Evolutionary conservation across 768 basidiomycete genomes (phyloP).

Genomic region (Trametes coccinea): DNA sequence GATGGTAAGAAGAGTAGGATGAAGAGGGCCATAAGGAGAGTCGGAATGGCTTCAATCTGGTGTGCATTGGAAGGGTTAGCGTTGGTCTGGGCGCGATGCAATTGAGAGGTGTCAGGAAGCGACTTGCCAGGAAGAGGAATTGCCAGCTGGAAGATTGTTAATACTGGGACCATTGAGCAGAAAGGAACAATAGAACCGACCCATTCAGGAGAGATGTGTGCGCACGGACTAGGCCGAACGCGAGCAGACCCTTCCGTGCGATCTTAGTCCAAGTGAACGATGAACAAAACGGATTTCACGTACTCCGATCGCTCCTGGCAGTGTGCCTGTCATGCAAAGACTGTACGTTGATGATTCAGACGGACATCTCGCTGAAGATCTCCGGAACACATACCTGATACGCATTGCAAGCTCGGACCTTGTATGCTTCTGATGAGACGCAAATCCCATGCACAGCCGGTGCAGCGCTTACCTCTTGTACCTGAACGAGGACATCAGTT

Average conservation of each 20-base stretch:
- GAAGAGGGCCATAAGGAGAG: constrained; percentile 49
- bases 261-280: not conserved
- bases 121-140: constrained; percentile 52
- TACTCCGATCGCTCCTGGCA: constrained; percentile 57
- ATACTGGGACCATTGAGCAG: not conserved
- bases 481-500: constrained; percentile 3
- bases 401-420: constrained; percentile 49
- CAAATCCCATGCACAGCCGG: too few species aligned
- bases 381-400: constrained; percentile 40
- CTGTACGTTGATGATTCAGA: constrained; percentile 27
- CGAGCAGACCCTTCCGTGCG: constrained; percentile 47
- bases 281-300: too few species aligned
- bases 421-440: not conserved
- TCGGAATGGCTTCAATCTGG: constrained; percentile 59
- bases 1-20: constrained; percentile 54
- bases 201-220: constrained; percentile 46
- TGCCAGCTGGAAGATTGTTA: constrained; percentile 46
- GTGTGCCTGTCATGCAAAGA: constrained; percentile 58
- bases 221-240: constrained; percentile 56
- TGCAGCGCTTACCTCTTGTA: constrained; percentile 32
- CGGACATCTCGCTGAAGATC: not conserved
- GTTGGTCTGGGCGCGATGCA: too few species aligned
- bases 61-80: not conserved
- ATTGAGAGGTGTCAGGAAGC: too few species aligned
- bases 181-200: constrained; percentile 23